Evolutionary conservation across 2,329 filamentous ascomycete genomes (phyloP), one percentile per base, ranked within the genome.

Genomic region (Fusarium sp.): DNA sequence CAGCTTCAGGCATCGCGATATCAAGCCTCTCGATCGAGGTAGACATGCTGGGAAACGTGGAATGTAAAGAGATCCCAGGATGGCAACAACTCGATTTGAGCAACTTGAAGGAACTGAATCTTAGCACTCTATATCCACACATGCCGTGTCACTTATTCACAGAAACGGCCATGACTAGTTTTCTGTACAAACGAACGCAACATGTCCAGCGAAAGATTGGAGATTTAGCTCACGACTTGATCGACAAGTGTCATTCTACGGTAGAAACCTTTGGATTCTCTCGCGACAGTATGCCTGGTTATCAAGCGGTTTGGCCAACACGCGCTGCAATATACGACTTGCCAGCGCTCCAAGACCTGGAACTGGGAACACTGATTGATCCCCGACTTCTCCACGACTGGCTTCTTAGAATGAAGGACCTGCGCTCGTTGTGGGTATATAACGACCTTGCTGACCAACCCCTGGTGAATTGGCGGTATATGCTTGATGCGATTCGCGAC

Each of bases 281-380:
- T 7, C 39, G 7, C 38, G 2, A 39, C 20, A 30, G 30, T 30
- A 12, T 22, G 4, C 38, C 38, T 22, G 7, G 7, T n/a, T 12
- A 30, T 30, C 30, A 12, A 12, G 30, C 32, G 39, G 8, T 44
- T 17, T 18, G 42, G 42, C 42, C n/a, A 17, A 44, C 42, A 18
- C 42, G 42, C 15, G n/a, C 42, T 24, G 42, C n/a, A 24, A 44
- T 17, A 44, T 8, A 44, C 17, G 42, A 44, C 11, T 24, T 24
- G 42, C 42, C 42, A 18, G 42, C 17, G 12, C 42, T 44, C 1
- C n/a, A 6, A 24, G n/a, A 24, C 0, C 11, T 44, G 10, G 6
- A 0, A 4, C n/a, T 24, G 6, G n/a, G n/a, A 18, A 24, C 17
- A 1, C 0, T 7, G 10, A 24, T 0, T n/a, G 1, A 18, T 12